These are phyloP conservation scores for Excoecaria cochinchinensis DNA, from an alignment of 345 rosid species.

Conservation along the genomic window DNA sequence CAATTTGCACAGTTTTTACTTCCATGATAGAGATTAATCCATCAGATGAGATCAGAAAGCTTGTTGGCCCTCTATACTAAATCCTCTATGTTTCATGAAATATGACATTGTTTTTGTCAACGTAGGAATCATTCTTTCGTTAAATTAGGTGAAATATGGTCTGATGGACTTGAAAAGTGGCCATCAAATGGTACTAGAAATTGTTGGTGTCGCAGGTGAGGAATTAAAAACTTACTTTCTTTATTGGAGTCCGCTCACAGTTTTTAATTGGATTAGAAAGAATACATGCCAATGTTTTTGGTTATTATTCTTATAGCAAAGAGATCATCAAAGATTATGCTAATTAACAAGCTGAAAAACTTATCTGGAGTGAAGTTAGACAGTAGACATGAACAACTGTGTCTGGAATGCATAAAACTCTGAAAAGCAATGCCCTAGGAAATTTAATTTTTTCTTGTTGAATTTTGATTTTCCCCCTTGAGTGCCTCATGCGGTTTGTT, in stretches of 20 bases:
- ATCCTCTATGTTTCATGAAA: background rate
- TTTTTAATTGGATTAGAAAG: background rate
- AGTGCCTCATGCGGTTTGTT: background rate
- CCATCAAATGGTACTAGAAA: background rate
- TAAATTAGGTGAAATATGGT: background rate
- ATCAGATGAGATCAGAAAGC: background rate
- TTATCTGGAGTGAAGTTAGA: background rate
- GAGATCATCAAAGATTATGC: background rate
- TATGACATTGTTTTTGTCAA: background rate
- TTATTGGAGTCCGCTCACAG: background rate
- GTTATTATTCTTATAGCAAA: background rate
- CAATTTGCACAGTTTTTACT: background rate
- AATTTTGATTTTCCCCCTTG: background rate
- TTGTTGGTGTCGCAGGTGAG: background rate
- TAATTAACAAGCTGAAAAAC: background rate
- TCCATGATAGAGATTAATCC: background rate
- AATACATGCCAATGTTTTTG: background rate
- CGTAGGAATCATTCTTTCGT: too few species aligned
- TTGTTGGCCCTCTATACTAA: background rate
- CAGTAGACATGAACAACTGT: background rate
- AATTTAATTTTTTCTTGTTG: background rate
- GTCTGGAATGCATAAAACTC: background rate
- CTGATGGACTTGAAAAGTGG: background rate
- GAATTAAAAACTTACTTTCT: background rate
- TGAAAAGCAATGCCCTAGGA: background rate